Percentiles rank a stretch among this genome's conserved stretches.
Evolutionary conservation across 441 rosid genomes (phyloP).

Genomic region (Syzygium syzygioides): DNA sequence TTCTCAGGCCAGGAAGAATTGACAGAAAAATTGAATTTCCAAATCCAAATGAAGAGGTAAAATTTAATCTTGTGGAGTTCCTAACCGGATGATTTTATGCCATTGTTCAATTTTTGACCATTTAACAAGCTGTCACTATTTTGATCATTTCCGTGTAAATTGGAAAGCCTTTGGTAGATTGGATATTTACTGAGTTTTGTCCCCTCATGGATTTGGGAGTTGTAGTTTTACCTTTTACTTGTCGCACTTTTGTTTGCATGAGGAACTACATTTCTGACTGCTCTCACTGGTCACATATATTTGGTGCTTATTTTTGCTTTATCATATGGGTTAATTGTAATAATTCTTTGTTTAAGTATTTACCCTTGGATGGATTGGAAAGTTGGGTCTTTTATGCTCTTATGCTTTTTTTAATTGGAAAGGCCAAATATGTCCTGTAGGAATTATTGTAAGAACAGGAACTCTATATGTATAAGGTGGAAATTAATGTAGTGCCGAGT

Average conservation of each 20-base stretch:
- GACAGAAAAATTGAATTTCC: constrained; percentile 98
- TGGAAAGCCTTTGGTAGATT: neutral
- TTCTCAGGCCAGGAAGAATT: constrained; percentile 90
- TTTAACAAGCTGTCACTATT: neutral
- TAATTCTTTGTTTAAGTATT: neutral
- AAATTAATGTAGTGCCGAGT: neutral
- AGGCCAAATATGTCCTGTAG: neutral
- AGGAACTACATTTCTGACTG: neutral
- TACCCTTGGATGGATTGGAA: neutral
- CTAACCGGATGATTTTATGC: neutral
- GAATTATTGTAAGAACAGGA: neutral
- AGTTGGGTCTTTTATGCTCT: neutral
- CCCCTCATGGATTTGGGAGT: neutral
- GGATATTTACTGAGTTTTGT: neutral
- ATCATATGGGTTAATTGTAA: neutral
- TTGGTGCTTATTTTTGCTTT: neutral
- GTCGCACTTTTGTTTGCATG: neutral
- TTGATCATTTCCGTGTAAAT: neutral
- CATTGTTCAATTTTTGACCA: neutral
- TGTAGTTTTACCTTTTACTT: neutral
- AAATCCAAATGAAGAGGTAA: constrained; percentile 91
- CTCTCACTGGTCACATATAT: neutral
- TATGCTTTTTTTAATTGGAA: neutral
- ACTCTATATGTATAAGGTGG: neutral
- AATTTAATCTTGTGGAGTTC: neutral